Evolutionary conservation across 345 rosid species (phyloP), one percentile per base, ranked within the genome.

Genomic region (Eucalyptus pumila): DNA sequence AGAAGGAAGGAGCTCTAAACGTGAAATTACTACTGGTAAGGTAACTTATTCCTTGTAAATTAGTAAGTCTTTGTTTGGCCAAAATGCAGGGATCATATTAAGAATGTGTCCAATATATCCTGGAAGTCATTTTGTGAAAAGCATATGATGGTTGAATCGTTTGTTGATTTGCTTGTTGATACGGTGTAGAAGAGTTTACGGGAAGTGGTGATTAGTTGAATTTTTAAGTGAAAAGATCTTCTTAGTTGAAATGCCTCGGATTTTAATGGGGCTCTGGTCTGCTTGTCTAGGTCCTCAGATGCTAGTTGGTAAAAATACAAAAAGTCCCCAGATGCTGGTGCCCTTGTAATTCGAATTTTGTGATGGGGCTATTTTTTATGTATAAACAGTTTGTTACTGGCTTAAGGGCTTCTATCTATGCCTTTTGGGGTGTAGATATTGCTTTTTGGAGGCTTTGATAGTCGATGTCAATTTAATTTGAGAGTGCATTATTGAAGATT

Each of bases 21-120:
- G 85, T 13, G 91, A 87, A 58, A 87, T 89, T 58, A 65, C 81
- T 44, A 89, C 65, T 47, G 91, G 91, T 89, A 87, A 89, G 91
- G 88, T 89, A 87, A 89, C 90, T 76, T 40, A 76, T 76, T 40
- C 85, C 85, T 23, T 21, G 85, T 76, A 76, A 76, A 37, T 21
- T 40, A 76, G 30, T 76, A 40, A 23, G 85, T 76, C 47, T 76
- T 76, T 40, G 30, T 40, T 76, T 76, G 85, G 47, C 85, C 16
- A 76, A 76, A 76, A 37, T 40, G 16, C 45, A 37, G 85, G 85
- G 30, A 76, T 21, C 30, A 37, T 76, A 40, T 21, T 44, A 21
- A 40, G 47, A 30, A 76, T 76, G 24, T 76, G 47, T 76, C 85
- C 42, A 21, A 76, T 40, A 40, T 76, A 76, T 37, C 30, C 85